Evolutionary conservation across 257 asterid genomes (phyloP), one percentile per base, ranked within the genome.

Genomic region (Fraxinus quadrangulata): DNA sequence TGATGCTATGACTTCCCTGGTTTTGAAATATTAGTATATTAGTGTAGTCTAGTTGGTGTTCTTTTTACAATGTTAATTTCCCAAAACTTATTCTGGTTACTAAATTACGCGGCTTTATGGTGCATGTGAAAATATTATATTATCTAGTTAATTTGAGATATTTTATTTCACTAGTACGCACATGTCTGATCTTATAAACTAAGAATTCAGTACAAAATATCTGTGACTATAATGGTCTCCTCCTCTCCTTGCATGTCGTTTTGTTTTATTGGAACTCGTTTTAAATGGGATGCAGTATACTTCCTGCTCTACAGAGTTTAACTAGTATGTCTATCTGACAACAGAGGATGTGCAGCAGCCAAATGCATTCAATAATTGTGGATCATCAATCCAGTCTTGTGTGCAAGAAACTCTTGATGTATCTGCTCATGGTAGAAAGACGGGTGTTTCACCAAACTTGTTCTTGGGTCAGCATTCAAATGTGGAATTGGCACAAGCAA

Each of bases 391-490:
- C 77, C 92, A 82, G 67, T 42, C 96, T 11, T 75, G 84, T 49
- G 67, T 88, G 79, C 88, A 72, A 83, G 85, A 89, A 81, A 70
- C 84, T 79, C 79, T 79, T 56, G 82, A 88, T 67, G 78, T 86
- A 73, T 76, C 91, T 65, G 76, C 76, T 63, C 88, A 84, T 23
- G 75, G 83, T 76, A 80, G 87, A 77, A 88, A 84, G 42, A 76
- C 81, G 23, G 89, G 85, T 59, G 86, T 86, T 81, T 40, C 85
- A 31, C 82, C 89, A 42, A 89, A 85, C 83, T 72, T 88, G 86
- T 79, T 85, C 74, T 75, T 90, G 84, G 83, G 90, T 59, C 92
- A 83, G 75, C 84, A 84, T 89, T 74, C 87, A 33, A 85, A 83
- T 67, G 74, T 85, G 85, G 94, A 88, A 66, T 81, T 88, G 83